Conservation (phyloP, 805 yeast species). For the Hanseniaspora valbyensis region DNA sequence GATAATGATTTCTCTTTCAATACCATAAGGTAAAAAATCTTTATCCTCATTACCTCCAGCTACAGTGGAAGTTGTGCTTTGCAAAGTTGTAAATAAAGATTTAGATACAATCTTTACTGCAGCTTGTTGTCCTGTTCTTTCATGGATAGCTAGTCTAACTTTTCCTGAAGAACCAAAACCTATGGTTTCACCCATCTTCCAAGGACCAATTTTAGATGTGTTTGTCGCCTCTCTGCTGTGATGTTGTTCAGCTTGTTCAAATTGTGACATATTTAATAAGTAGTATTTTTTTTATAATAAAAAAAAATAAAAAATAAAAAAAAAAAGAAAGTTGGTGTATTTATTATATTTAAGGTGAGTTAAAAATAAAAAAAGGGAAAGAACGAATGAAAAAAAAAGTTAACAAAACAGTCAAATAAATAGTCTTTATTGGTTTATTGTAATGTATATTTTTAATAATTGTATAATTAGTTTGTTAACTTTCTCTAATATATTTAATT, state of each 20-base stretch:
- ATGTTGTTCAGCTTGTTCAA: conserved; percentile 9
- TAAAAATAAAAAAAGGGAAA: too few species aligned
- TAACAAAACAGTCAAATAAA: too few species aligned
- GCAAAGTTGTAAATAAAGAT: conserved; percentile 42
- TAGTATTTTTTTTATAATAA: neutral
- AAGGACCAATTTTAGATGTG: conserved; percentile 58
- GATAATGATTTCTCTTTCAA: conserved; percentile 73
- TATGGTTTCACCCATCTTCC: conserved; percentile 89
- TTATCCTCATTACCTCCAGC: conserved; percentile 36
- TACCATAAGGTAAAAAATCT: conserved; percentile 65
- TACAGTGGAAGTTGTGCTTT: conserved; percentile 24
- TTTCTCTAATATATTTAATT: too few species aligned
- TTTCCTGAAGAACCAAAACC: conserved; percentile 97
- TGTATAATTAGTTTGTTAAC: too few species aligned
- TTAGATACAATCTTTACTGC: conserved; percentile 96
- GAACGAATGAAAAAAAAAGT: too few species aligned
- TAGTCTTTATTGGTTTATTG: too few species aligned
- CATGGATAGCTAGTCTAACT: conserved; percentile 82
- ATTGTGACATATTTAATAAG: neutral
- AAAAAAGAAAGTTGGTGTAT: too few species aligned
- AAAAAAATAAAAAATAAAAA: neutral
- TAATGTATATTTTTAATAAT: too few species aligned
- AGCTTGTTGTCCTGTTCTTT: conserved; percentile 74
- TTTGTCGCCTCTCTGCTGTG: conserved; percentile 19
- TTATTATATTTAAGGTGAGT: too few species aligned